These are phyloP conservation scores for Colletotrichum sp. DNA, from an alignment of 2,329 filamentous ascomycete species.

Conservation along the genomic window DNA sequence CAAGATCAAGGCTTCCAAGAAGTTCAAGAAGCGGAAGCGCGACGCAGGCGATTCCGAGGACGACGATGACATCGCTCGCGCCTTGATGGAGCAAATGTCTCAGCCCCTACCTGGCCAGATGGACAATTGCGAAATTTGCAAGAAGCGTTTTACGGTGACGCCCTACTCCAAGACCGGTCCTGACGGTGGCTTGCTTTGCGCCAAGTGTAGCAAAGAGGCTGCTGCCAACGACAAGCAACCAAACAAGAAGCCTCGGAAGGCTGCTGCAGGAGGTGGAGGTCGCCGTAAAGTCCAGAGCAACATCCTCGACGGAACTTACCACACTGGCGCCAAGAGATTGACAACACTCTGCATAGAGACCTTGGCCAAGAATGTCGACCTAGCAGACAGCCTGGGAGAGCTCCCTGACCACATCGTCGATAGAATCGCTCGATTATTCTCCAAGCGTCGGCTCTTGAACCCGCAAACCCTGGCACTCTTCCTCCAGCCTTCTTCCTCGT, in stretches of 20 bases:
- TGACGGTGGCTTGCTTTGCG: constrained; percentile 85
- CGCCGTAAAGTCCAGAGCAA: constrained; percentile 83
- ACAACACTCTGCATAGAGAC: constrained; percentile 69
- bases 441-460: constrained; percentile 63
- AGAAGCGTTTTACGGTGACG: constrained; percentile 91
- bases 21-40: constrained; percentile 59
- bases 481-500: constrained; percentile 54
- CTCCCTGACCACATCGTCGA: constrained; percentile 61
- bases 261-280: constrained; percentile 55
- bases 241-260: constrained; percentile 37
- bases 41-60: constrained; percentile 42
- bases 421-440: constrained; percentile 63
- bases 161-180: constrained; percentile 84
- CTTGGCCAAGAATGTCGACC: constrained; percentile 65
- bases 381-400: constrained; percentile 67
- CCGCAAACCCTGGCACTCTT: constrained; percentile 62
- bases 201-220: constrained; percentile 74
- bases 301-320: constrained; percentile 76
- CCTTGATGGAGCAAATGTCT: constrained; percentile 51
- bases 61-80: constrained; percentile 55
- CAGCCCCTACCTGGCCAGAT: constrained; percentile 80
- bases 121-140: constrained; percentile 85
- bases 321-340: constrained; percentile 71
- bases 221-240: constrained; percentile 48
- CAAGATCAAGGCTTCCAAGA: constrained; percentile 68